Conservation (phyloP, 139 green algal species). For the Eudorina sp. region DNA sequence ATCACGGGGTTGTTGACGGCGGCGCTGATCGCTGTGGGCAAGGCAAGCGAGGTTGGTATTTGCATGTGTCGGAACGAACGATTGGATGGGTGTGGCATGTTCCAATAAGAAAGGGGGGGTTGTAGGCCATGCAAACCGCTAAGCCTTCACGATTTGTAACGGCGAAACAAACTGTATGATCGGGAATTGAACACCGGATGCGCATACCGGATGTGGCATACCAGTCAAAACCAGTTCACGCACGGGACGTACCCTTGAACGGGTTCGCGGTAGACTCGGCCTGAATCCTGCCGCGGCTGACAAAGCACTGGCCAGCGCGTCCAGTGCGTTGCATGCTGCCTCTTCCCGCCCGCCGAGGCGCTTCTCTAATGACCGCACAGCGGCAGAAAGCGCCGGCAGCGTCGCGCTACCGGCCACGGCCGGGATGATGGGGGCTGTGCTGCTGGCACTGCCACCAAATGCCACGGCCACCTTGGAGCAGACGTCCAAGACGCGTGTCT, state of each 20-base stretch:
- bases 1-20: conserved; percentile 45
- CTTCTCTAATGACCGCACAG: conserved; percentile 9
- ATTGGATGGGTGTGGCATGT: too few relatives aligned
- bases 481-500: conserved; percentile 12
- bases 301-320: neutral
- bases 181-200: too few relatives aligned
- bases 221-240: too few relatives aligned
- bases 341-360: neutral
- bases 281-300: neutral
- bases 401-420: neutral
- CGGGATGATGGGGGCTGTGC: neutral
- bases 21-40: conserved; percentile 41
- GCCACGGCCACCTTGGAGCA: conserved; percentile 11
- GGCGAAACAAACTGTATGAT: too few relatives aligned
- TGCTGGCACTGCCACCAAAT: conserved; percentile 8
- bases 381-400: neutral
- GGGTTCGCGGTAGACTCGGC: conserved; percentile 29
- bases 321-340: neutral
- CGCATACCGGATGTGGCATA: too few relatives aligned
- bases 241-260: conserved; percentile 45
- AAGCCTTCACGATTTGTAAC: too few relatives aligned
- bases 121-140: too few relatives aligned
- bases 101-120: too few relatives aligned
- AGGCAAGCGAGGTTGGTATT: neutral
- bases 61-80: too few relatives aligned